Conservation (phyloP, 2,329 filamentous ascomycete species). For the Hymenoscyphus linearis region DNA sequence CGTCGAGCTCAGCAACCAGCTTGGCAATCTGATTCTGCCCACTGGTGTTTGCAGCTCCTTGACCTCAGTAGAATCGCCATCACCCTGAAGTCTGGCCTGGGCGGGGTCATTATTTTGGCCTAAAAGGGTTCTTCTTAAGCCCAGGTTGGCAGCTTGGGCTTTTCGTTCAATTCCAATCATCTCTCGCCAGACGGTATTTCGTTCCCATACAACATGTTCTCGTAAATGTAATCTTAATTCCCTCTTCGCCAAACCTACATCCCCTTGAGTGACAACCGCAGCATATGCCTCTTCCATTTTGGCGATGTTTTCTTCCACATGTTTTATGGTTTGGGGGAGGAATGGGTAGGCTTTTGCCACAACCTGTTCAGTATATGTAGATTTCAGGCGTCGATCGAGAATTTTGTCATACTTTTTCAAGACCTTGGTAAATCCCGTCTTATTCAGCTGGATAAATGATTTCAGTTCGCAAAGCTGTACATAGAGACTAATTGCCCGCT, state of each 20-base stretch:
- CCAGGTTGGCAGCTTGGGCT: constrained; percentile 88
- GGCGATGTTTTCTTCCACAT: constrained; percentile 65
- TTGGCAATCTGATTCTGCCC: constrained; percentile 68
- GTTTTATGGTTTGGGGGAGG: constrained; percentile 62
- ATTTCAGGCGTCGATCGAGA: constrained; percentile 73
- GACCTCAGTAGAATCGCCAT: constrained; percentile 59
- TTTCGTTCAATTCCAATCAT: constrained; percentile 98
- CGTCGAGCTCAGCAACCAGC: constrained; percentile 78
- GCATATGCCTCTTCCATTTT: constrained; percentile 78
- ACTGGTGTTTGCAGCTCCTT: constrained; percentile 76
- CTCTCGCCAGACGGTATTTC: constrained; percentile 97
- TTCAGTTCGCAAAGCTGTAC: constrained; percentile 93
- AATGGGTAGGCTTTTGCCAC: constrained; percentile 83
- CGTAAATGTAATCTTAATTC: constrained; percentile 86
- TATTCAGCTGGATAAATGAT: constrained; percentile 92
- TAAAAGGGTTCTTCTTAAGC: constrained; percentile 70
- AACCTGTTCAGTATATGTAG: constrained; percentile 65
- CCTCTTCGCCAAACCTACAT: constrained; percentile 69
- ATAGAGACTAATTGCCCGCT: constrained; percentile 79
- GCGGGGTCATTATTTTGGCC: constrained; percentile 65
- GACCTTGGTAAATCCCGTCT: constrained; percentile 92
- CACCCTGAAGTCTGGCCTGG: constrained; percentile 73
- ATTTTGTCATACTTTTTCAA: constrained; percentile 99
- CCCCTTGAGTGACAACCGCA: constrained; percentile 74
- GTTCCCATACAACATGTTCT: constrained; percentile 97